Evolutionary conservation across 495 filamentous ascomycete genomes (phyloP), one percentile per base, ranked within the genome.

Genomic region (Hypoxylon fragiforme): DNA sequence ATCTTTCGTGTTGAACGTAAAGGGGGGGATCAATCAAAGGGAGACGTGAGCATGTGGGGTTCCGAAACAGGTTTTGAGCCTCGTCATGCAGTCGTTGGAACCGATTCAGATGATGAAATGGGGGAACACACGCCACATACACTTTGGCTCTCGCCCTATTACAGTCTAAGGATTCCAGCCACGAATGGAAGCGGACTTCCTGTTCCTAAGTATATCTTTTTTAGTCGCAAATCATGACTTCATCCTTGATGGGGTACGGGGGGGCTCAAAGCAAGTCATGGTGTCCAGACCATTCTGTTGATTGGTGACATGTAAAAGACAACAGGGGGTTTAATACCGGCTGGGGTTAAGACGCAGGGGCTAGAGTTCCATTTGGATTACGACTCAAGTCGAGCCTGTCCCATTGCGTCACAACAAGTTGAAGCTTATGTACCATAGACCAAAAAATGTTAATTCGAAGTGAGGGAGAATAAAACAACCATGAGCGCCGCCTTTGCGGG

Each of bases 21-120:
- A 7, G 37, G 13, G 18, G 31, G 34, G 41, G 36, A 47, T 12
- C 28, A 47, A 31, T 47, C 19, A 37, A 47, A n/a, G n/a, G n/a
- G n/a, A n/a, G n/a, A n/a, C n/a, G n/a, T n/a, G n/a, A 18, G 35
- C 19, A 41, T 48, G 42, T 48, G 38, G 47, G 43, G 43, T 48
- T 22, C 19, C 37, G 45, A 62, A 62, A 56, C 58, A 62, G 46
- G 52, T 55, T 61, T 61, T 43, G 32, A 51, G 50, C 42, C 30
- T 61, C 57, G 21, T 60, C 44, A 44, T 46, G 35, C 39, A 38
- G 24, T 14, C 13, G 15, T 30, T 32, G 19, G 20, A 43, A 46
- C 15, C 37, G 8, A 36, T n/a, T 26, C 22, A 24, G 36, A 56
- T 52, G 52, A 56, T 56, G 52, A 56, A 52, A 48, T 56, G 34